Conservation (phyloP, 2,329 filamentous ascomycete genomes). For the Hypoxylon sp. region DNA sequence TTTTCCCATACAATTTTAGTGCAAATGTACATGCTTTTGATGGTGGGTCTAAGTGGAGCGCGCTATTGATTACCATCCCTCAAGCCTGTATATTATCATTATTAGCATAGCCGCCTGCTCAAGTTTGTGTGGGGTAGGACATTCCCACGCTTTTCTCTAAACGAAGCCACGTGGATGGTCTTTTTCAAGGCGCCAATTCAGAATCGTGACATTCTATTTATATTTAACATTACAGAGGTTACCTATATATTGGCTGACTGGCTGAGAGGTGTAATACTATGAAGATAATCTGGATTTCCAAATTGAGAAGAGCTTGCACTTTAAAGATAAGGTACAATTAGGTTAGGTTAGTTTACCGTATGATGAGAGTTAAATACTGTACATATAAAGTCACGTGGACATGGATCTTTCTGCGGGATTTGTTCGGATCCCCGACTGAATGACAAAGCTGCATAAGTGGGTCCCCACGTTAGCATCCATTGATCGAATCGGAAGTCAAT, state of each 20-base stretch:
- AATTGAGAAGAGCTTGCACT: not conserved
- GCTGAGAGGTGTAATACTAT: not conserved
- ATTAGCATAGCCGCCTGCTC: not conserved
- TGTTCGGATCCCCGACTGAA: not conserved
- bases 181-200: not conserved
- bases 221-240: not conserved
- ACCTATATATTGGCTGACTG: not conserved
- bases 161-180: constrained; percentile 1
- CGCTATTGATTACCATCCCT: too few relatives aligned
- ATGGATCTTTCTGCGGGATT: not conserved
- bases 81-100: too few relatives aligned
- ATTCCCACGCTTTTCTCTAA: not conserved
- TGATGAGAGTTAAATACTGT: too few relatives aligned
- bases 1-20: too few relatives aligned
- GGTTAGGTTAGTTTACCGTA: too few relatives aligned
- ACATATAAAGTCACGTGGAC: constrained; percentile 10
- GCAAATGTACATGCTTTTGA: too few relatives aligned
- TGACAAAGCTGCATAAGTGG: constrained; percentile 10
- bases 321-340: too few relatives aligned
- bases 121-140: not conserved
- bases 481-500: constrained; percentile 10
- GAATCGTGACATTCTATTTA: not conserved
- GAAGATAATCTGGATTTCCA: not conserved
- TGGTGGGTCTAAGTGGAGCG: too few relatives aligned
- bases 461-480: constrained; percentile 7